Conservation (phyloP, 78 protist species). For the slime mould (Dictyostelium discoideum) region DNA sequence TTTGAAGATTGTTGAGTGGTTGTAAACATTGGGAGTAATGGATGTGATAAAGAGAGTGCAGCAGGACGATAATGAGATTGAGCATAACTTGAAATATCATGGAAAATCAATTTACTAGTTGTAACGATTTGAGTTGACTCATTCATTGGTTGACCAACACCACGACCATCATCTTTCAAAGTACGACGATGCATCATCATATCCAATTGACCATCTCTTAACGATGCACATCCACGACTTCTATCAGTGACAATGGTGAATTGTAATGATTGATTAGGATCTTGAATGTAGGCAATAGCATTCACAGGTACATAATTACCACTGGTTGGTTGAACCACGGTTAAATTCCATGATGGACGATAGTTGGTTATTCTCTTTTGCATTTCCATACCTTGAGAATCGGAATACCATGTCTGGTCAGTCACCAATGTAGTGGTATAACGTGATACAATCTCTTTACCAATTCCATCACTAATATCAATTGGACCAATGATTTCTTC, state of each 20-base stretch:
- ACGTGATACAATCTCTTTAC: conserved; percentile 87
- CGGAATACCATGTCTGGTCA: conserved; percentile 81
- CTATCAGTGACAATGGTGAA: conserved; percentile 82
- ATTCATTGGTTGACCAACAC: conserved; percentile 94
- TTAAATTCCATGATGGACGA: conserved; percentile 82
- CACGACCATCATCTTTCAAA: conserved; percentile 90
- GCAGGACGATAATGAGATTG: conserved; percentile 42
- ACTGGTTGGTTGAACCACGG: conserved; percentile 85
- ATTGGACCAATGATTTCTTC: conserved; percentile 87
- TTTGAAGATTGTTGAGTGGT: neutral
- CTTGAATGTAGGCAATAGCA: conserved; percentile 68
- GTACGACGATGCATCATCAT: conserved; percentile 92
- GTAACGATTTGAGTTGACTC: conserved; percentile 84
- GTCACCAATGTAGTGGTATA: conserved; percentile 64
- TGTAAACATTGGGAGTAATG: conserved; percentile 62
- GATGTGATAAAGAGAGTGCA: neutral
- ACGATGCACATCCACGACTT: conserved; percentile 72
- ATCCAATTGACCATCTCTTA: conserved; percentile 84
- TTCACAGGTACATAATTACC: conserved; percentile 94
- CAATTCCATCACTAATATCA: conserved; percentile 74
- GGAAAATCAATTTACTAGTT: conserved; percentile 29
- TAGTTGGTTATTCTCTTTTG: conserved; percentile 66
- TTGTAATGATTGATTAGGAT: conserved; percentile 23
- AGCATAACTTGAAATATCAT: neutral
- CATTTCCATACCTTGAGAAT: conserved; percentile 94